Evolutionary conservation across 129 eudicot species (phyloP).

Genomic region (Arctium minus): DNA sequence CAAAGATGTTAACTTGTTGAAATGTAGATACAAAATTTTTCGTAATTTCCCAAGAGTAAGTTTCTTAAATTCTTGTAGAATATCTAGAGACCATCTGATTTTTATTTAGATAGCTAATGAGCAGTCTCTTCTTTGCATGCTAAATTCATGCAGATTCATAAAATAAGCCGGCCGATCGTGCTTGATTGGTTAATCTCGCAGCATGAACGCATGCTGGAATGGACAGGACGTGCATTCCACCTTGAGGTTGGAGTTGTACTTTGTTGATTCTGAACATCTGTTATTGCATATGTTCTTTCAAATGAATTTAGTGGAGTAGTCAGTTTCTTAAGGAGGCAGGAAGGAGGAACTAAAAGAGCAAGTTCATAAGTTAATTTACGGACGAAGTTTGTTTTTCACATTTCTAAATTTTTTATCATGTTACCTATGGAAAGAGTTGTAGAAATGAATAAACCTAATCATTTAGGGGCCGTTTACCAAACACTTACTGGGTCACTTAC

Average conservation of each 20-base stretch:
- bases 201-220: slow-evolving; percentile 72
- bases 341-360: neutral
- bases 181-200: slow-evolving; percentile 94
- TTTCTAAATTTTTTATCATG: neutral
- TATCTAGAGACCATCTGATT: slow-evolving; percentile 11
- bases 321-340: neutral
- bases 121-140: slow-evolving; percentile 4
- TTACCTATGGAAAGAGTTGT: neutral
- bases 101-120: slow-evolving; percentile 5
- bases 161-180: slow-evolving; percentile 64
- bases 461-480: neutral
- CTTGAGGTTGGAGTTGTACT: slow-evolving; percentile 62
- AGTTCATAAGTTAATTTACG: neutral
- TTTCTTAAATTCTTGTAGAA: neutral
- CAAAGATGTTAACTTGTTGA: neutral
- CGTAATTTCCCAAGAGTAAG: neutral
- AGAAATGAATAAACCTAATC: neutral
- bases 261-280: slow-evolving; percentile 1
- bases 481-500: too few species aligned
- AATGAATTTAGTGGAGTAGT: neutral
- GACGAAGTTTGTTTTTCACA: neutral
- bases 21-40: neutral
- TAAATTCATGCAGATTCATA: slow-evolving; percentile 56
- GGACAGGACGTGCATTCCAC: slow-evolving; percentile 85
- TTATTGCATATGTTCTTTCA: neutral